These are phyloP conservation scores for Tubosaeta brunneosetosa DNA, from an alignment of 768 basidiomycete species.

Conservation along the genomic window DNA sequence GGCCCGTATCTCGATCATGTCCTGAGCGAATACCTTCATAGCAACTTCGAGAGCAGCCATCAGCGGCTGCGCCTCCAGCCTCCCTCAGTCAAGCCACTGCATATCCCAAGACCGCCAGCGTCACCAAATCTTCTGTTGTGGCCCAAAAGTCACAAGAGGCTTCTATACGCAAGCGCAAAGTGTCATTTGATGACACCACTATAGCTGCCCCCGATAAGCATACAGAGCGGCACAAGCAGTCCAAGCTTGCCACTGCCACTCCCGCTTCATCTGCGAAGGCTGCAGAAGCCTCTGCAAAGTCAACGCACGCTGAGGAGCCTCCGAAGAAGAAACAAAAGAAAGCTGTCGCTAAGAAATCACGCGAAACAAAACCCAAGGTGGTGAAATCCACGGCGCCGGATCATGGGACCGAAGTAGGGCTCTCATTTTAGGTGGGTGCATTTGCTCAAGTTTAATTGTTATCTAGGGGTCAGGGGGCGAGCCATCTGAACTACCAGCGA, in stretches of 20 bases:
- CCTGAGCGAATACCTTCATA: neutral
- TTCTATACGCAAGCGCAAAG: conserved; percentile 26
- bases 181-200: conserved; percentile 3
- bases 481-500: neutral
- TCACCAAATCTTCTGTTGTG: neutral
- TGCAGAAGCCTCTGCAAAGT: neutral
- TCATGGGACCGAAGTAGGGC: conserved; percentile 11
- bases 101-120: neutral
- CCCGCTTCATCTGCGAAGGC: neutral
- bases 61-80: neutral
- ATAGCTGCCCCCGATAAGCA: neutral
- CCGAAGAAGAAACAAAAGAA: conserved; percentile 19
- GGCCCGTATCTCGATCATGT: neutral
- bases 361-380: neutral
- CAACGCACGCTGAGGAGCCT: conserved; percentile 1
- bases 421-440: neutral
- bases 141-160: neutral
- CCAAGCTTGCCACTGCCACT: conserved; percentile 2
- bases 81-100: neutral
- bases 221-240: neutral
- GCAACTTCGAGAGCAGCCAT: neutral
- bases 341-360: conserved; percentile 5
- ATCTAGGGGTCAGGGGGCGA: conserved; percentile 6
- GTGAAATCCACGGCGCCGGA: conserved; percentile 4
- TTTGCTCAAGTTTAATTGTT: conserved; percentile 2